Conservation (phyloP, 495 filamentous ascomycete genomes). For the Antarctomyces pellizariae region DNA sequence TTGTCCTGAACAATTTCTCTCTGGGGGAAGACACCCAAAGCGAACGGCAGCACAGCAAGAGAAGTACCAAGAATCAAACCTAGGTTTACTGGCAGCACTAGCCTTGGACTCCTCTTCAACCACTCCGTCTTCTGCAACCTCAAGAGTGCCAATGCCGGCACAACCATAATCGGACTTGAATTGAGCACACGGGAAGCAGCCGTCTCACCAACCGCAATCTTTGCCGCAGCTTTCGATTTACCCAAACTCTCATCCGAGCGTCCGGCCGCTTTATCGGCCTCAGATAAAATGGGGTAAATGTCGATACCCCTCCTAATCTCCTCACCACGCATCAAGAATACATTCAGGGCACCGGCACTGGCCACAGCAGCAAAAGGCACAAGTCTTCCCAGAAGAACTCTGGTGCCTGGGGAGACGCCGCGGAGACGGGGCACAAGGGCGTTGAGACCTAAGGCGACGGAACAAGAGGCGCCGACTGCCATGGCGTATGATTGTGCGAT, state of each 20-base stretch:
- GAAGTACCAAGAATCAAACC: constrained; percentile 62
- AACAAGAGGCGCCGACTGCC: constrained; percentile 79
- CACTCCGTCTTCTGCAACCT: constrained; percentile 52
- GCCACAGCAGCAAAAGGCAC: constrained; percentile 93
- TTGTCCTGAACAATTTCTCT: constrained; percentile 52
- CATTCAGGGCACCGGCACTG: constrained; percentile 73
- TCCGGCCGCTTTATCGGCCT: constrained; percentile 24
- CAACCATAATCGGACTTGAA: constrained; percentile 87
- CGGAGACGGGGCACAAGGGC: constrained; percentile 68
- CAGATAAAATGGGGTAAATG: constrained; percentile 56
- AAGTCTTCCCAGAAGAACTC: constrained; percentile 51
- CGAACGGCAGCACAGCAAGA: constrained; percentile 63
- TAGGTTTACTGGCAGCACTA: constrained; percentile 58
- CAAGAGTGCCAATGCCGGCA: constrained; percentile 72
- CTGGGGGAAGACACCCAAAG: constrained; percentile 80
- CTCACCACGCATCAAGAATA: constrained; percentile 91
- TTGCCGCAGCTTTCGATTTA: constrained; percentile 70
- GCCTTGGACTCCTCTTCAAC: constrained; percentile 46
- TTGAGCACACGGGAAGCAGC: constrained; percentile 76
- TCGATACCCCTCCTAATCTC: constrained; percentile 88
- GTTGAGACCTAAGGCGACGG: constrained; percentile 83
- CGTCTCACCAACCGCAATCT: constrained; percentile 74
- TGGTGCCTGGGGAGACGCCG: constrained; percentile 44
- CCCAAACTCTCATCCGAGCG: constrained; percentile 44
- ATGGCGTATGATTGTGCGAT: constrained; percentile 76